Evolutionary conservation across 306 rosid species (phyloP), one percentile per base, ranked within the genome.

Genomic region (Mimosa bimucronata): DNA sequence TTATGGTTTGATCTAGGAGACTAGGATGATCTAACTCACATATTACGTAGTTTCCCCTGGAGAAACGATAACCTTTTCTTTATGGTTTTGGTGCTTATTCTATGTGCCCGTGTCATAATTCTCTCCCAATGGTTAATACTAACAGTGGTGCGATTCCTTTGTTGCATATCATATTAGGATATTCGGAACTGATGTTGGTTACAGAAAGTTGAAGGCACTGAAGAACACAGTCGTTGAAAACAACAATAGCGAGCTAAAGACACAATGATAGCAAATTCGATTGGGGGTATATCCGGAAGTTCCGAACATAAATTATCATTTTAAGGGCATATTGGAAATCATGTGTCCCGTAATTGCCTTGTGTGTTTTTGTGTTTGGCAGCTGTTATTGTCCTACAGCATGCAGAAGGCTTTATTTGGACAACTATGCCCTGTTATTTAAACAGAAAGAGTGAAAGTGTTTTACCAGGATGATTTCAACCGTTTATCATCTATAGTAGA

Each of bases 111-210:
- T 34, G 3, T 18, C 18, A 10, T n/a, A 38, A 7, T 67, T 38
- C 52, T 67, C 45, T 58, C 31, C 34, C 21, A 10, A 55, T 14
- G n/a, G 53, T 70, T 65, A 74, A 40, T 44, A 29, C 74, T 84
- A 73, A 82, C 75, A 19, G 6, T 40, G 78, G 55, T 76, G 31
- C 37, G 19, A 48, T 77, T 65, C 72, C 38, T 8, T 26, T 71
- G 48, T 75, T 68, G 73, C 50, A 45, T 29, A 10, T 79, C 38
- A 23, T 84, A 9, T 77, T 66, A 94, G 98, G 97, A 74, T 94
- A 77, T 94, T 92, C 84, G 97, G 97, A 67, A 94, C 97, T 19
- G 97, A 94, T 80, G 65, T 73, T 41, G 98, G 98, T 25, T 94
- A 90, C 89, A 87, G 91, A 87, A 94, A 88, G 90, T 85, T 92